Percentiles rank a stretch among this genome's conserved stretches.
phyloP scores from a whole-genome alignment of 2,329 filamentous ascomycete genomes.

The Penicillium sp. region DNA sequence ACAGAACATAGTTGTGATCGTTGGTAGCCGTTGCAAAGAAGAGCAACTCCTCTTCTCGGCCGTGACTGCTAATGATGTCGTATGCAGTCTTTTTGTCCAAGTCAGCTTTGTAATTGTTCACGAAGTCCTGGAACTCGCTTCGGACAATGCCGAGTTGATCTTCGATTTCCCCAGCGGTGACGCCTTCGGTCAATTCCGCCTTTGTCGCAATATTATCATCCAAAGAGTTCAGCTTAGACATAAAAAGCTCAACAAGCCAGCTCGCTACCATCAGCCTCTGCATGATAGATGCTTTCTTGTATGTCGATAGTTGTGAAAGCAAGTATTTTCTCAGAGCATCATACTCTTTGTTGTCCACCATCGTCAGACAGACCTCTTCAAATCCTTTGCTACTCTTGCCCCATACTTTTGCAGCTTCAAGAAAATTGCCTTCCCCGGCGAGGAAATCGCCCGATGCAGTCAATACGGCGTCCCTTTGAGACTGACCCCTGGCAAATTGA shows the following conservation, averaged over 20 bases:
- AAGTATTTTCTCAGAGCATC: constrained; percentile 92
- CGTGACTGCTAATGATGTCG: constrained; percentile 94
- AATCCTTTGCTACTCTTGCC: constrained; percentile 96
- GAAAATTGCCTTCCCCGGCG: constrained; percentile 76
- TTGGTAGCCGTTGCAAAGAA: constrained; percentile 87
- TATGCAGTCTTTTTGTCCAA: constrained; percentile 91
- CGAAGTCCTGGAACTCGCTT: constrained; percentile 85
- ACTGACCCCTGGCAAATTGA: constrained; percentile 76
- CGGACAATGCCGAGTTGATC: constrained; percentile 72
- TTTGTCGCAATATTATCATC: constrained; percentile 93
- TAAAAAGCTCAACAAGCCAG: constrained; percentile 95
- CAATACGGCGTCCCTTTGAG: constrained; percentile 88
- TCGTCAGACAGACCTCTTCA: constrained; percentile 87
- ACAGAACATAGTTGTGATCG: constrained; percentile 92
- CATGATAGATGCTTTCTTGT: constrained; percentile 85
- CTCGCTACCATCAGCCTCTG: constrained; percentile 93
- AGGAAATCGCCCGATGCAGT: constrained; percentile 90
- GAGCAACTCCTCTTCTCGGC: constrained; percentile 87
- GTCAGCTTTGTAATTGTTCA: constrained; percentile 80
- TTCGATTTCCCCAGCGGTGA: constrained; percentile 68
- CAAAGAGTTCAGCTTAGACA: constrained; percentile 92
- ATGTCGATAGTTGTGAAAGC: constrained; percentile 76
- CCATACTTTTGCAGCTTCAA: constrained; percentile 86
- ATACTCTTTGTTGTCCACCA: constrained; percentile 87
- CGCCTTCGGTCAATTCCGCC: constrained; percentile 74